These are phyloP conservation scores for Ophiocordyceps camponoti-floridani DNA, from an alignment of 2,329 filamentous ascomycete genomes.

Conservation along the genomic window DNA sequence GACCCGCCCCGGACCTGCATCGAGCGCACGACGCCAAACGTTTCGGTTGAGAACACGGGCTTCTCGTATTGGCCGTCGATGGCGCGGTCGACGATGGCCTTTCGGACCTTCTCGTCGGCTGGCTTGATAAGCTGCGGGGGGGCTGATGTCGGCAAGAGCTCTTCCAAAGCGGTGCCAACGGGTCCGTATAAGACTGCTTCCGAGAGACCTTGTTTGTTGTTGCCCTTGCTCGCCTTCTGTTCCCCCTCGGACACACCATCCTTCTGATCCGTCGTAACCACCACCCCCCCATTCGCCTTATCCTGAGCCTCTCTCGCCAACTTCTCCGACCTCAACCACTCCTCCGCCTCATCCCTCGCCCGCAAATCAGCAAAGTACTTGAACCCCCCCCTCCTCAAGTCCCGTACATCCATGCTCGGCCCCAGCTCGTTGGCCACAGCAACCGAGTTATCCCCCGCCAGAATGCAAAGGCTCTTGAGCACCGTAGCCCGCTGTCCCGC, in stretches of 20 bases:
- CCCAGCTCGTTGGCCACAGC: conserved; percentile 13
- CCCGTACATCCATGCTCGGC: conserved; percentile 12
- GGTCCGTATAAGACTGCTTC: too few species aligned
- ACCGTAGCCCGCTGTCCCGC: conserved; percentile 14
- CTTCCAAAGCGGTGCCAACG: too few species aligned
- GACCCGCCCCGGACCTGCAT: conserved; percentile 20
- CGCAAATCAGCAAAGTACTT: conserved; percentile 15
- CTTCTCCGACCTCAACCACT: conserved; percentile 7
- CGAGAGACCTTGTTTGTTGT: too few species aligned
- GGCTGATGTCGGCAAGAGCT: too few species aligned
- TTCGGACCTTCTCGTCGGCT: conserved; percentile 14
- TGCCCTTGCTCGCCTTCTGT: too few species aligned
- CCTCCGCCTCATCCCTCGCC: conserved; percentile 12
- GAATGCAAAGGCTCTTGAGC: conserved; percentile 16
- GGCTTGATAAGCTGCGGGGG: conserved; percentile 15
- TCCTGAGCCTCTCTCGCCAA: neutral
- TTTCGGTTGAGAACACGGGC: conserved; percentile 14
- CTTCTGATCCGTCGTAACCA: neutral
- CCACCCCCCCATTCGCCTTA: neutral
- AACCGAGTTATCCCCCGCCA: conserved; percentile 17
- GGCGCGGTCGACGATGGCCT: conserved; percentile 14
- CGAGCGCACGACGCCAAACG: conserved; percentile 15
- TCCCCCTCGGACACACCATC: too few species aligned
- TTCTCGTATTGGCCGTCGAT: conserved; percentile 19
- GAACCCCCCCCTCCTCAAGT: conserved; percentile 10